These are phyloP conservation scores for Picea mariana DNA, from an alignment of 83 land plant genomes.

Conservation along the genomic window DNA sequence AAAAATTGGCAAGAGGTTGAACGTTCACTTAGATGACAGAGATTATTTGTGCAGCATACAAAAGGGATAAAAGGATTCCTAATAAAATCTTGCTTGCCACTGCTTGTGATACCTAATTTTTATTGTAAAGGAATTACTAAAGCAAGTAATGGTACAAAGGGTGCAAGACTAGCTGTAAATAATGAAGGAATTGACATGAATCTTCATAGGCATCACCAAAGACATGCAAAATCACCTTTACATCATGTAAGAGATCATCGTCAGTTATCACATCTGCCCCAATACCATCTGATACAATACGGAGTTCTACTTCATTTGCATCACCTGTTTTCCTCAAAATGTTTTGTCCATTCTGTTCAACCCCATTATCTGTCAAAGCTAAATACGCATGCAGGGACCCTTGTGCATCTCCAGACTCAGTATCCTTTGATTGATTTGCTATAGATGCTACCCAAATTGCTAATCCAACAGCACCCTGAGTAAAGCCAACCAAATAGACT, in stretches of 20 bases:
- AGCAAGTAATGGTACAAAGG: neutral
- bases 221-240: slow-evolving; percentile 48
- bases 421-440: slow-evolving; percentile 67
- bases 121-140: neutral
- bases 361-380: slow-evolving; percentile 27
- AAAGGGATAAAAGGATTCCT: neutral
- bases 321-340: slow-evolving; percentile 35
- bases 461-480: slow-evolving; percentile 94
- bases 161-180: neutral
- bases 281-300: slow-evolving; percentile 42
- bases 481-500: neutral
- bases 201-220: neutral
- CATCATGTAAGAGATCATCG: slow-evolving; percentile 68
- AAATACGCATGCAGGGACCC: slow-evolving; percentile 38
- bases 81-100: neutral
- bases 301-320: slow-evolving; percentile 58
- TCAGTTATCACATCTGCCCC: slow-evolving; percentile 41
- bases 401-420: slow-evolving; percentile 33
- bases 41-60: neutral
- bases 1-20: neutral
- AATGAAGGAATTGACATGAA: neutral
- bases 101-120: neutral
- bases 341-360: slow-evolving; percentile 37
- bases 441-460: slow-evolving; percentile 98
- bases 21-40: neutral